Conservation (phyloP, 371 early-diverging fungal species). For the Quaeritorhiza haematococci region DNA sequence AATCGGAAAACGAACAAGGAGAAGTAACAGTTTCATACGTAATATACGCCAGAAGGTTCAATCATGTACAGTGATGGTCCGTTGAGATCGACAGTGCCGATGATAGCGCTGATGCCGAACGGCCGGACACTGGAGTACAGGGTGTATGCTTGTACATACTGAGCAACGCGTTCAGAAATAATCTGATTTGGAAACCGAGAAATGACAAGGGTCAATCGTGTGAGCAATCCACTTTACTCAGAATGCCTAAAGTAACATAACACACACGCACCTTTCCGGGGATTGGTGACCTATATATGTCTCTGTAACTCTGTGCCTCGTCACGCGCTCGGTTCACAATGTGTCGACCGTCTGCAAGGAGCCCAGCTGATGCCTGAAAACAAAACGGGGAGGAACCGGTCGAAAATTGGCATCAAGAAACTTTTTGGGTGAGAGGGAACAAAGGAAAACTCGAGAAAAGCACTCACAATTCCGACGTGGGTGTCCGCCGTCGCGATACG, state of each 20-base stretch:
- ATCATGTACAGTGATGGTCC: conserved; percentile 92
- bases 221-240: too few relatives aligned
- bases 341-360: conserved; percentile 92
- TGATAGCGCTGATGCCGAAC: conserved; percentile 84
- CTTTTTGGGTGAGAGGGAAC: not conserved
- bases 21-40: conserved; percentile 50
- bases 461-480: conserved; percentile 86
- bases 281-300: conserved; percentile 76
- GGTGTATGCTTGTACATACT: conserved; percentile 92
- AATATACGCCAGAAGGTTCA: conserved; percentile 95
- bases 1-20: not conserved
- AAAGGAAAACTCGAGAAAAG: not conserved
- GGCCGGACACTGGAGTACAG: conserved; percentile 96
- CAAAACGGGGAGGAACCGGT: not conserved
- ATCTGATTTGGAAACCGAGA: conserved; percentile 43
- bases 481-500: conserved; percentile 87
- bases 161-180: conserved; percentile 88
- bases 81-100: conserved; percentile 71
- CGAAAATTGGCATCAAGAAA: not conserved
- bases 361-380: conserved; percentile 80
- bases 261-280: conserved; percentile 64
- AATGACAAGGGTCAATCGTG: not conserved
- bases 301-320: conserved; percentile 86
- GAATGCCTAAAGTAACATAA: not conserved
- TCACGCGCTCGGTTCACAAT: conserved; percentile 85